A percentile compares a stretch with the other conserved stretches of the same genome.
Evolutionary conservation across 148 eudicot genomes (phyloP).

Genomic region (Gaultheria prostrata): DNA sequence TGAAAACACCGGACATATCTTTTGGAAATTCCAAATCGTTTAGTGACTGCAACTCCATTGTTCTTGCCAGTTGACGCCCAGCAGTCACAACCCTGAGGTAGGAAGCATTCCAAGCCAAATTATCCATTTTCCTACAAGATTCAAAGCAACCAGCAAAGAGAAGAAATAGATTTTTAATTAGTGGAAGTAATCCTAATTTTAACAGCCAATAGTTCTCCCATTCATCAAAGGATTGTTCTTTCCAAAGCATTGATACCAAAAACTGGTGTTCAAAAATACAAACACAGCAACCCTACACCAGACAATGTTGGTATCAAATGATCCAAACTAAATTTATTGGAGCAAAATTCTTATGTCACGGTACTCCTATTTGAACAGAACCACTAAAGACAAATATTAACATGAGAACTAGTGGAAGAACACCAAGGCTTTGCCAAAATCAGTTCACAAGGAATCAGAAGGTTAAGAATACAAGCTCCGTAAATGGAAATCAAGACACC

Average conservation of each 20-base stretch:
- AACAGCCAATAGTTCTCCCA: not conserved
- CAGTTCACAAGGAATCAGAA: conserved; percentile 8
- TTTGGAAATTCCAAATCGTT: conserved; percentile 91
- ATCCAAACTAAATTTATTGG: not conserved
- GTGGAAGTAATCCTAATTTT: not conserved
- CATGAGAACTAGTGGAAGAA: not conserved
- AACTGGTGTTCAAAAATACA: not conserved
- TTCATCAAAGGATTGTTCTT: not conserved
- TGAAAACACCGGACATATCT: conserved; percentile 95
- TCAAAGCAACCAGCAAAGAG: not conserved
- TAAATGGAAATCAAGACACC: not conserved
- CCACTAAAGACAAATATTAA: conserved; percentile 1
- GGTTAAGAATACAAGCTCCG: not conserved
- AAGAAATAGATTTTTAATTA: not conserved
- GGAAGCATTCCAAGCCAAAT: not conserved
- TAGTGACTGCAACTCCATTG: conserved; percentile 80
- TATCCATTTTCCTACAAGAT: not conserved
- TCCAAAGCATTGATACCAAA: not conserved
- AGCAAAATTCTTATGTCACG: not conserved
- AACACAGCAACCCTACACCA: not conserved
- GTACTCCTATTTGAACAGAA: not conserved
- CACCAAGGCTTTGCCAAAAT: not conserved
- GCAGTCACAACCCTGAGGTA: conserved; percentile 75
- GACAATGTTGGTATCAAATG: not conserved
- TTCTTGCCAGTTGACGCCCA: conserved; percentile 83